Evolutionary conservation across 2,329 filamentous ascomycete species (phyloP).

Genomic region (Colletotrichum sp.): DNA sequence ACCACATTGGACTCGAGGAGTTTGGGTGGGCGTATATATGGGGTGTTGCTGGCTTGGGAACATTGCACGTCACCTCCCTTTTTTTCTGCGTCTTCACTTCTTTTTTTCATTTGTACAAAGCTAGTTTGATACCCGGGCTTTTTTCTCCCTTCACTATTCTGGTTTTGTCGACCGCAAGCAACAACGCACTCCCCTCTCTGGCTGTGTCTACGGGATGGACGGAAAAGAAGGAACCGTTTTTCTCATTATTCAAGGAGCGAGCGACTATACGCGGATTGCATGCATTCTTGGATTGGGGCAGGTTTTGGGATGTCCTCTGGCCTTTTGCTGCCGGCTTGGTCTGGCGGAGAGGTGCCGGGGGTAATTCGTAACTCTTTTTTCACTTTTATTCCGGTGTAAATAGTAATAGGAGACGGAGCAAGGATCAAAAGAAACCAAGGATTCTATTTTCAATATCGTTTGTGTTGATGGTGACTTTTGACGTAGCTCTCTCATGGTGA

Average conservation of each 20-base stretch:
- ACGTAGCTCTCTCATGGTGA: rapidly evolving
- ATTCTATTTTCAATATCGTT: not conserved
- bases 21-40: slow-evolving; percentile 1
- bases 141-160: not conserved
- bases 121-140: slow-evolving; percentile 20
- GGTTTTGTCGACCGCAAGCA: not conserved
- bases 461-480: not conserved
- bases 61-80: not conserved
- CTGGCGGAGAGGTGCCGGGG: not conserved
- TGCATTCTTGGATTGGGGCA: not conserved
- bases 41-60: not conserved
- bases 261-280: not conserved
- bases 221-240: not conserved
- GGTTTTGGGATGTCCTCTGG: not conserved
- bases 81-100: not conserved
- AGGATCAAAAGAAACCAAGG: not conserved
- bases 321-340: not conserved
- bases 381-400: not conserved
- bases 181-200: not conserved
- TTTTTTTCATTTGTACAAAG: slow-evolving; percentile 10
- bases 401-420: not conserved
- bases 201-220: not conserved
- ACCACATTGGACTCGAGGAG: not conserved
- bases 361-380: not conserved
- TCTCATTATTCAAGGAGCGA: not conserved